Evolutionary conservation across 495 filamentous ascomycete genomes (phyloP), one percentile per base, ranked within the genome.

Genomic region (Penicillium bialowiezense): DNA sequence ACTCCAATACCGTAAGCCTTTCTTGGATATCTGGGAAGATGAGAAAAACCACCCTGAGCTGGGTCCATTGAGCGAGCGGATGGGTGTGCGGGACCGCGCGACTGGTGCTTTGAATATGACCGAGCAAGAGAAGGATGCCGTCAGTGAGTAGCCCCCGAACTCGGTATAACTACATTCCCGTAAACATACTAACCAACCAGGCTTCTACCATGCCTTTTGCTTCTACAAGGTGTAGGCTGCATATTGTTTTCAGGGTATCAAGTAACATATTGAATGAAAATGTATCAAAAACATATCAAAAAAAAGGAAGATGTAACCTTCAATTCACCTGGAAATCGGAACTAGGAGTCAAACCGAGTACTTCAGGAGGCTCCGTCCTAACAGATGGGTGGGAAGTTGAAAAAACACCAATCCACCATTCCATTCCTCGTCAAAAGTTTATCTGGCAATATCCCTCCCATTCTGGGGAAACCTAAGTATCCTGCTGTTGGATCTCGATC

Each of bases 181-280:
- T 54, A 69, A 33, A 68, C 32, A 32, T n/a, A 10, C 26, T 12
- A 9, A 17, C 9, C 2, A 2, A 9, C 35, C 40, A 78, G 78
- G 75, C 55, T 95, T 96, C 63, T 96, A 96, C 60, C 80, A 91
- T 52, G 90, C 86, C 10, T 96, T 95, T 65, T 93, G 89, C 67
- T 96, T 96, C 68, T 92, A 96, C 68, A 92, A 95, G 71, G 87
- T 91, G 15, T 95, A 79, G 56, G 24, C 23, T 34, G 5, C 14
- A 9, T 8, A 8, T n/a, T n/a, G n/a, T n/a, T n/a, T n/a, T n/a
- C n/a, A n/a, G n/a, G n/a, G n/a, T n/a, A n/a, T n/a, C n/a, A n/a
- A n/a, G n/a, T n/a, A n/a, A n/a, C n/a, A n/a, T n/a, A n/a, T n/a
- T n/a, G n/a, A n/a, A n/a, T n/a, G n/a, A n/a, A n/a, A n/a, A n/a